Evolutionary conservation across 345 rosid species (phyloP).

Genomic region (Euphorbia pulcherrima): DNA sequence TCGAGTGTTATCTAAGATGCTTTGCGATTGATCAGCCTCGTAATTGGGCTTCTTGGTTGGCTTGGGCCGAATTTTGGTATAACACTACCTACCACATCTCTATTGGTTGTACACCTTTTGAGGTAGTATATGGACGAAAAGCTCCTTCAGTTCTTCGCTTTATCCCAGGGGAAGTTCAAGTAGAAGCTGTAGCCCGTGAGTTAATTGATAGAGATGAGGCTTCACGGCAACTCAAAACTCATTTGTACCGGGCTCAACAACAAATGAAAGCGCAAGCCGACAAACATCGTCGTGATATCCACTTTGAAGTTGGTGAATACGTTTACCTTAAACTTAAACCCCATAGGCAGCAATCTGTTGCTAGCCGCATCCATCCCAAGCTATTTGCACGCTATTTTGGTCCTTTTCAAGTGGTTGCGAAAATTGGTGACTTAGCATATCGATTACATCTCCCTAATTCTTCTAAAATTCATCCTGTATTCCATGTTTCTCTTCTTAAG

Average conservation of each 20-base stretch:
- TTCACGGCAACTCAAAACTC: neutral
- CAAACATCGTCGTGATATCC: neutral
- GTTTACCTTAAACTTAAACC: no score
- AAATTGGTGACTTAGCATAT: no score
- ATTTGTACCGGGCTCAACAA: neutral
- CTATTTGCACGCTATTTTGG: neutral
- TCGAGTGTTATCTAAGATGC: neutral
- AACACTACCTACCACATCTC: neutral
- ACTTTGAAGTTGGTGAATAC: no score
- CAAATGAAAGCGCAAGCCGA: neutral
- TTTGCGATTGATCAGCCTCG: neutral
- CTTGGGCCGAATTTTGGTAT: neutral
- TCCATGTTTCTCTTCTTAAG: no score
- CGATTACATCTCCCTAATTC: no score
- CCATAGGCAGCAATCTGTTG: neutral
- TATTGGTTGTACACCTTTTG: neutral
- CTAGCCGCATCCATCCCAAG: neutral
- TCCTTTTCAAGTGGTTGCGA: neutral
- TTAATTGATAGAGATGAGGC: neutral
- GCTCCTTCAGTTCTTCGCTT: neutral
- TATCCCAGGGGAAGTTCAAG: rapidly evolving
- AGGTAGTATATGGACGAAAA: neutral
- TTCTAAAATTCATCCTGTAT: no score
- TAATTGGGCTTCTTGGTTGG: no score
- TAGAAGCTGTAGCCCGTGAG: neutral